Percentiles rank a stretch among this genome's conserved stretches.
phyloP scores from a whole-genome alignment of 495 filamentous ascomycete genomes.

The Barbatosphaeria neglecta region DNA sequence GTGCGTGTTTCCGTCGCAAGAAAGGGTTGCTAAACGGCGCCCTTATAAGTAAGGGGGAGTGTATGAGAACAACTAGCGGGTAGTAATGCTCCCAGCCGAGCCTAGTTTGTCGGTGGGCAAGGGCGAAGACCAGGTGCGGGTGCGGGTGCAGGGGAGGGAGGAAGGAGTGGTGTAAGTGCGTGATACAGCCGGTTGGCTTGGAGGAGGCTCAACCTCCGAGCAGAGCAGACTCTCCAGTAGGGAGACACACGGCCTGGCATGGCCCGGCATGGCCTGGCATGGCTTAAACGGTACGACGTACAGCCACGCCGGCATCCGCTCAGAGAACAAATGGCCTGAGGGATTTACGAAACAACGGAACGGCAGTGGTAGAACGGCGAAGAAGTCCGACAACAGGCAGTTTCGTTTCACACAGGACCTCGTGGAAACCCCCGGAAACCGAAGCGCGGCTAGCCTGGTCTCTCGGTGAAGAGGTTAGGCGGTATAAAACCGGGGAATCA shows the following conservation, averaged over 20 bases:
- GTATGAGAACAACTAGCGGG: neutral
- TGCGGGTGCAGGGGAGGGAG: neutral
- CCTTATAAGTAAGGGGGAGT: neutral
- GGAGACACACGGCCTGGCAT: too few relatives aligned
- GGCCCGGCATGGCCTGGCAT: neutral
- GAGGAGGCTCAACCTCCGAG: neutral
- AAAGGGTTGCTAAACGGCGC: neutral
- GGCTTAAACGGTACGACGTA: neutral
- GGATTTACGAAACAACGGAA: neutral
- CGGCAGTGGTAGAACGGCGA: neutral
- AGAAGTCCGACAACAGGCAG: neutral
- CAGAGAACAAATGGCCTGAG: neutral
- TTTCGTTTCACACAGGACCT: neutral
- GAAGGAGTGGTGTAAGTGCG: neutral
- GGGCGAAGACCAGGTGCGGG: neutral
- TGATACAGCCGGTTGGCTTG: neutral
- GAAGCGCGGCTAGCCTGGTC: neutral
- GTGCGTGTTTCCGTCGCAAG: neutral
- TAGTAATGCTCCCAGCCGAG: neutral
- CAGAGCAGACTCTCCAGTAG: neutral
- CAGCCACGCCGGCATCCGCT: neutral
- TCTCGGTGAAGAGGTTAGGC: too few relatives aligned
- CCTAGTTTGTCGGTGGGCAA: neutral
- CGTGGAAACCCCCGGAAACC: neutral
- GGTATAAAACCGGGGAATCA: too few relatives aligned